Conservation (phyloP, 2,329 filamentous ascomycete genomes). For the Aspergillus sp. region DNA sequence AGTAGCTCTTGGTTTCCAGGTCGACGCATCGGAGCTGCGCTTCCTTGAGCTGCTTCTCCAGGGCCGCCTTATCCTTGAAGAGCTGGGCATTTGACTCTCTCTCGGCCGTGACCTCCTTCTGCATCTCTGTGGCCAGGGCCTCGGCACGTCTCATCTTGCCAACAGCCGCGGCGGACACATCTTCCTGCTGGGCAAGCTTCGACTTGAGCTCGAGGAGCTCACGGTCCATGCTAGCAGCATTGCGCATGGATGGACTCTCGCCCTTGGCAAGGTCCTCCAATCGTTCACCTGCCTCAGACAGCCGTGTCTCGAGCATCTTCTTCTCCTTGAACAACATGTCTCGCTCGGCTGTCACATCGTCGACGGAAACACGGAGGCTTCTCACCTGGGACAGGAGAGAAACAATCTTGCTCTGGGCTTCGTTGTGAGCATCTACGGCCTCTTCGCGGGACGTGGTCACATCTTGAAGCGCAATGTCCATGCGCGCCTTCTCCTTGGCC, state of each 20-base stretch:
- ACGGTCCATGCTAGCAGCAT: slow-evolving; percentile 80
- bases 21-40: slow-evolving; percentile 84
- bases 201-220: slow-evolving; percentile 87
- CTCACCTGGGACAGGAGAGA: slow-evolving; percentile 84
- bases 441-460: slow-evolving; percentile 89
- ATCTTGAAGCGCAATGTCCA: slow-evolving; percentile 84
- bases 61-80: slow-evolving; percentile 78
- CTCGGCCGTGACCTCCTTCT: slow-evolving; percentile 84
- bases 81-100: slow-evolving; percentile 73
- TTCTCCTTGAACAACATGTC: slow-evolving; percentile 84
- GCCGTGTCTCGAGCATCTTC: slow-evolving; percentile 73
- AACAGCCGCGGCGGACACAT: slow-evolving; percentile 82
- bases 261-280: slow-evolving; percentile 82
- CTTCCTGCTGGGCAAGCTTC: slow-evolving; percentile 82
- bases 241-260: slow-evolving; percentile 79
- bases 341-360: slow-evolving; percentile 78
- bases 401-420: slow-evolving; percentile 89
- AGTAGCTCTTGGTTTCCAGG: slow-evolving; percentile 94
- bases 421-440: slow-evolving; percentile 85
- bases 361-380: slow-evolving; percentile 71
- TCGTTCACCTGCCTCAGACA: slow-evolving; percentile 79
- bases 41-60: slow-evolving; percentile 89
- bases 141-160: slow-evolving; percentile 97
- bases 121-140: slow-evolving; percentile 76
- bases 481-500: slow-evolving; percentile 92